Evolutionary conservation across 169 alveolate genomes (phyloP).

Genomic region (Toxoplasma gondii): DNA sequence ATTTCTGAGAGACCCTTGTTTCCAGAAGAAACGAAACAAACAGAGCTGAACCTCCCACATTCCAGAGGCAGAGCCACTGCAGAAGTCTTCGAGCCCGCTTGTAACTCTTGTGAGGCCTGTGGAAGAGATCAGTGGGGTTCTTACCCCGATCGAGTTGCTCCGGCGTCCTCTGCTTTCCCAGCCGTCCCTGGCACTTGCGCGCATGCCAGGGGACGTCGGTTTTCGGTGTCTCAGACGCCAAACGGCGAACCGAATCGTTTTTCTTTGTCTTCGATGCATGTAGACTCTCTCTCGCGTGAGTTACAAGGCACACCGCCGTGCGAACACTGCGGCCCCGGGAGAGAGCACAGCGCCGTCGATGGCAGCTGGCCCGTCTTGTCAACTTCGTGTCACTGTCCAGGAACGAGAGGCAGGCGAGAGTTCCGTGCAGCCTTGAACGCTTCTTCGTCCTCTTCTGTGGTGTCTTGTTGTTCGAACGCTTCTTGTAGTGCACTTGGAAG

Average conservation of each 20-base stretch:
- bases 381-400: not conserved
- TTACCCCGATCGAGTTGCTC: not conserved
- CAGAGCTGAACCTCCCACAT: too few relatives aligned
- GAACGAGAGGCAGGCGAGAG: not conserved
- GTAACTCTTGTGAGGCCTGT: too few relatives aligned
- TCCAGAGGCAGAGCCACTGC: too few relatives aligned
- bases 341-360: not conserved
- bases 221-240: not conserved
- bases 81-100: too few relatives aligned
- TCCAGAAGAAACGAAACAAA: too few relatives aligned
- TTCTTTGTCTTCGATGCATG: not conserved
- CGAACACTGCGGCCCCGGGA: not conserved
- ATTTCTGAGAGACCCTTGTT: too few relatives aligned
- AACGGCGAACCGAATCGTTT: not conserved
- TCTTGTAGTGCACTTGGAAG: too few relatives aligned
- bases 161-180: not conserved
- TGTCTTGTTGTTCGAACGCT: not conserved
- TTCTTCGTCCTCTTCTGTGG: not conserved
- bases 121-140: too few relatives aligned
- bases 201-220: not conserved
- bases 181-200: not conserved
- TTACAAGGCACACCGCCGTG: not conserved
- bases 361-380: not conserved
- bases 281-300: not conserved
- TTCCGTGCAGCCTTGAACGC: not conserved